A percentile compares a stretch with the other conserved stretches of the same genome.
phyloP scores from a whole-genome alignment of 2,329 filamentous ascomycete genomes.

The Immersiporthe knoxdaviesiana region DNA sequence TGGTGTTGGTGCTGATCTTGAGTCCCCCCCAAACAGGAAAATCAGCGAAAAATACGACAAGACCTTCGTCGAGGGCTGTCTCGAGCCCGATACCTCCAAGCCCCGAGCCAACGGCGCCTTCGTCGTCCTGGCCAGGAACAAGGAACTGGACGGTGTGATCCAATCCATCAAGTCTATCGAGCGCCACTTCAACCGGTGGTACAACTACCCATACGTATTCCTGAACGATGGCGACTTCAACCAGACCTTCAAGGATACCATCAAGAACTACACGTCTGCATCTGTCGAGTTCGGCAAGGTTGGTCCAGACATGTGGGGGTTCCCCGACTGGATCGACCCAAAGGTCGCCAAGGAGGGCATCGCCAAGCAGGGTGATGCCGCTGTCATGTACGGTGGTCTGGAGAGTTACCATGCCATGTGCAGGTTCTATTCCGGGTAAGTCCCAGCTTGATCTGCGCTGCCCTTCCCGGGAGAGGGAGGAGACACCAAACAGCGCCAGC shows the following conservation, averaged over 20 bases:
- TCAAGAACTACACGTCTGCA: slow-evolving; percentile 87
- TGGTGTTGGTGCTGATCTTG: neutral
- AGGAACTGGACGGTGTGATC: slow-evolving; percentile 93
- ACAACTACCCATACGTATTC: slow-evolving; percentile 97
- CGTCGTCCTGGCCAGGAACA: slow-evolving; percentile 92
- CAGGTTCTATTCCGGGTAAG: slow-evolving; percentile 95
- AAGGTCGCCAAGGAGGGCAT: slow-evolving; percentile 96
- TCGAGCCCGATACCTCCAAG: slow-evolving; percentile 75
- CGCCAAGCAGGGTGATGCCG: slow-evolving; percentile 91
- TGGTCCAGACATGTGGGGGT: slow-evolving; percentile 89
- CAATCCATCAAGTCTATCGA: slow-evolving; percentile 98
- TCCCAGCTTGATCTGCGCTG: slow-evolving; percentile 26
- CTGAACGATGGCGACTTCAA: slow-evolving; percentile 98
- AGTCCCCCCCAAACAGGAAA: slow-evolving; percentile 65
- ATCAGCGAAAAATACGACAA: slow-evolving; percentile 98
- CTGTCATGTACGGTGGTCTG: slow-evolving; percentile 99
- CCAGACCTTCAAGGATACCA: slow-evolving; percentile 84
- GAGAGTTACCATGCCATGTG: slow-evolving; percentile 99
- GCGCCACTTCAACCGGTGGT: slow-evolving; percentile 98
- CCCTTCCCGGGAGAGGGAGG: neutral
- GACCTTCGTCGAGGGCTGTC: slow-evolving; percentile 89
- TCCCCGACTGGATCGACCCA: slow-evolving; percentile 92
- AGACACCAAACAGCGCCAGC: neutral
- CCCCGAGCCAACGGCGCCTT: slow-evolving; percentile 93
- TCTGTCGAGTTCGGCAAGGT: slow-evolving; percentile 94